A percentile compares a stretch with the other conserved stretches of the same genome.
Conservation (phyloP, 2,329 filamentous ascomycete species). For the Talaromyces islandicus region DNA sequence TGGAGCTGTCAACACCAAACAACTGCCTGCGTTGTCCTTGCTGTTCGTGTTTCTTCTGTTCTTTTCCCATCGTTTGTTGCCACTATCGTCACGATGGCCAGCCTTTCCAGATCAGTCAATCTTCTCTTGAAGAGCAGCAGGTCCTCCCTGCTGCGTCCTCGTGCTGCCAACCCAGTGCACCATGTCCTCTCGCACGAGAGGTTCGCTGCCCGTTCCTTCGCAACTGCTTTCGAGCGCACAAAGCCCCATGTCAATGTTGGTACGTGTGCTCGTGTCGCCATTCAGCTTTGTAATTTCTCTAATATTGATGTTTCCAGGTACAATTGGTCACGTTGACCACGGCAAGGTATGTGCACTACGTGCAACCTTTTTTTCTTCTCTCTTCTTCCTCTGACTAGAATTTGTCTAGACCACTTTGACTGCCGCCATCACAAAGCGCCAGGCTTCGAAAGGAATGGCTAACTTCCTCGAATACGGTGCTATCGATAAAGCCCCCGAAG, state of each 20-base stretch:
- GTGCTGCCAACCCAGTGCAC: conserved; percentile 69
- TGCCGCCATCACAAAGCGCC: conserved; percentile 96
- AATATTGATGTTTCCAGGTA: conserved; percentile 51
- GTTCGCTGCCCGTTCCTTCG: conserved; percentile 49
- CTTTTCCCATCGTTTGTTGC: conserved; percentile 19
- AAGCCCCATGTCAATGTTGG: conserved; percentile 99
- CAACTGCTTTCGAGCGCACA: conserved; percentile 68
- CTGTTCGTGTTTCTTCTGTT: conserved; percentile 6
- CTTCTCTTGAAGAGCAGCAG: conserved; percentile 79
- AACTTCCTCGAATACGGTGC: conserved; percentile 95
- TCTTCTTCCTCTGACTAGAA: conserved; percentile 12
- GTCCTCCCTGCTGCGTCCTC: conserved; percentile 63
- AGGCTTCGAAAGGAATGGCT: conserved; percentile 88
- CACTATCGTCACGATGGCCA: conserved; percentile 61
- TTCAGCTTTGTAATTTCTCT: background rate
- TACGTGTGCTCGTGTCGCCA: conserved; percentile 34
- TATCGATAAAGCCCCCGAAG: conserved; percentile 98
- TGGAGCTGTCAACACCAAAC: conserved; percentile 20
- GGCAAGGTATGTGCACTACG: conserved; percentile 66
- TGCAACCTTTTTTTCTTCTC: conserved; percentile 1
- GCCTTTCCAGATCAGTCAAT: conserved; percentile 69
- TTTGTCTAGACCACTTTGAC: conserved; percentile 80
- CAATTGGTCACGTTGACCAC: conserved; percentile 99
- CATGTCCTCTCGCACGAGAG: conserved; percentile 43
- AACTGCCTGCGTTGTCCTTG: conserved; percentile 12